Base-by-base conservation (phyloP, 306 rosid genomes). In the Vicia sativa region DNA sequence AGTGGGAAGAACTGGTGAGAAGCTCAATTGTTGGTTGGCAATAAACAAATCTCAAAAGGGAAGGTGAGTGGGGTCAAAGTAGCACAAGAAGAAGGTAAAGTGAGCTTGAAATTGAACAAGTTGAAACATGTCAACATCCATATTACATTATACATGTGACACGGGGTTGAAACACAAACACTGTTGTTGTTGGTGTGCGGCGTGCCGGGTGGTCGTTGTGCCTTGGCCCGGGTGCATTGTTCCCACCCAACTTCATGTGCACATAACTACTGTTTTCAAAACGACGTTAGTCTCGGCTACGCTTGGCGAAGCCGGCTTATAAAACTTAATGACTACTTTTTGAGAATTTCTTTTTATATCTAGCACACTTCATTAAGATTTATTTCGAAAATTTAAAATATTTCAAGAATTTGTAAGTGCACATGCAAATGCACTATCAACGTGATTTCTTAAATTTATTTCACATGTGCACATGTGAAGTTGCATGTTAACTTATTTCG, bases 11-110 rank as follows among this genome's bases (percentile, higher is more conserved):
- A 79, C 83, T 38, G 82, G 0, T 15, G 34, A 46, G 70, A 62
- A 65, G 14, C 81, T 68, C 76, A 3, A 69, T 74, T 72, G 87
- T 79, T 84, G 87, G 91, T 77, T 75, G 54, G 61, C 13, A 70
- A 73, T 77, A 59, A 70, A 53, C 12, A 67, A 67, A 59, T 80
- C 43, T 56, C 48, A 53, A 74, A 62, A 67, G 46, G 67, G 31
- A 29, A 46, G 38, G 16, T 28, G 16, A 8, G 55, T 53, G 76
- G 83, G 84, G 83, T 45, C 81, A 50, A 0, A 9, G 7, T 1
- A 8, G 11, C 12, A 61, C 59, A 50, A 18, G 26, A 31, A 4
- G 26, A 46, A 45, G 41, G 67, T 14, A 64, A 39, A 48, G 56
- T 16, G 14, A 56, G 48, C 56, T 38, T 71, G 23, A 55, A 19